phyloP scores from a whole-genome alignment of 805 yeast genomes.

The Helenozyma rhizophorensis region DNA sequence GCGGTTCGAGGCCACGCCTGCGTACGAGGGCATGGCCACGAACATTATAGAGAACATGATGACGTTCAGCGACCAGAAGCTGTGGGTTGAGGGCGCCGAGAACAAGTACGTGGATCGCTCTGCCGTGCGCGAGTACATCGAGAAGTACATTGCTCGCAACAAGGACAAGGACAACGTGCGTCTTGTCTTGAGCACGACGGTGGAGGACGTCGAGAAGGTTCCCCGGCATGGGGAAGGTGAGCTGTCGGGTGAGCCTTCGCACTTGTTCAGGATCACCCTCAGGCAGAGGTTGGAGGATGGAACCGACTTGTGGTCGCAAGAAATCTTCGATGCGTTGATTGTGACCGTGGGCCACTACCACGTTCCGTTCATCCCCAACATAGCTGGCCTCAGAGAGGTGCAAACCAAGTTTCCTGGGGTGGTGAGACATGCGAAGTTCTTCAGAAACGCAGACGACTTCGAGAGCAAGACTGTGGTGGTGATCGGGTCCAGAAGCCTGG shows the following conservation, averaged over 20 bases:
- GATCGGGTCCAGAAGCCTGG: conserved; percentile 26
- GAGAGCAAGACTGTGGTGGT: conserved; percentile 20
- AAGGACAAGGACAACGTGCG: conserved; percentile 15
- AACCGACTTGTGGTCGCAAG: conserved; percentile 34
- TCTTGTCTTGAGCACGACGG: conserved; percentile 28
- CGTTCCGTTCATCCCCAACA: conserved; percentile 42
- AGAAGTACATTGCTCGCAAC: conserved; percentile 22
- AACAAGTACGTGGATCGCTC: conserved; percentile 24
- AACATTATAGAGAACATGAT: conserved; percentile 42
- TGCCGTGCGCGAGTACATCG: conserved; percentile 25
- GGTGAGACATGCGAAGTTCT: conserved; percentile 45
- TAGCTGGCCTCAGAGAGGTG: conserved; percentile 37
- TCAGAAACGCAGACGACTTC: conserved; percentile 26
- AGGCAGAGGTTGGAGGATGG: conserved; percentile 20
- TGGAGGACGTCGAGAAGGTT: conserved; percentile 33
- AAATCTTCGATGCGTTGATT: conserved; percentile 33
- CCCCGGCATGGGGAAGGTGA: too few species aligned
- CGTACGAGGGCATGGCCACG: conserved; percentile 24
- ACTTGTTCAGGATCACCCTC: conserved; percentile 25
- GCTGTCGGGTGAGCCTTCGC: too few species aligned
- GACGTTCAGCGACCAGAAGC: conserved; percentile 40
- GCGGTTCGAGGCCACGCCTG: conserved; percentile 26
- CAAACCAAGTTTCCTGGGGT: conserved; percentile 22
- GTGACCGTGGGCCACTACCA: conserved; percentile 49
- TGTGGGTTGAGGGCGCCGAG: conserved; percentile 29